Conservation (phyloP, 345 rosid species). For the Moricandia arvensis region DNA sequence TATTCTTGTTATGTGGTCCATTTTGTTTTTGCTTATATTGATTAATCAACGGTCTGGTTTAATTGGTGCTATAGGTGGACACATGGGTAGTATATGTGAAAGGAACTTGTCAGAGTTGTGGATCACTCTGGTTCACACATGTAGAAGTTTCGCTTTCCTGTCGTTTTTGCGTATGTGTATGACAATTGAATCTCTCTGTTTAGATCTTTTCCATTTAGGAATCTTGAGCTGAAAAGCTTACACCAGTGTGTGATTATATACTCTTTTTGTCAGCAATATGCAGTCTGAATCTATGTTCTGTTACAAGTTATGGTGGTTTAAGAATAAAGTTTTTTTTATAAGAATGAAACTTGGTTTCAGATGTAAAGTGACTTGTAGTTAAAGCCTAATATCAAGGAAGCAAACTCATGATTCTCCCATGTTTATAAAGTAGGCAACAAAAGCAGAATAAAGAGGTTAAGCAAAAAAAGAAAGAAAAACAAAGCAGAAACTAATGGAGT, state of each 20-base stretch:
- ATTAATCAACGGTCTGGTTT: not conserved
- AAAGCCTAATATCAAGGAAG: conserved; percentile 2
- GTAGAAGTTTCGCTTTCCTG: conserved; percentile 8
- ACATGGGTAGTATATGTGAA: conserved; percentile 14
- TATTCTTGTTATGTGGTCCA: conserved; percentile 23
- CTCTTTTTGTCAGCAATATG: not conserved
- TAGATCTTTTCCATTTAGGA: conserved; percentile 28
- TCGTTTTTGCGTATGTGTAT: conserved; percentile 17
- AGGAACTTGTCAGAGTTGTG: conserved; percentile 18
- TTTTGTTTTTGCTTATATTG: not conserved
- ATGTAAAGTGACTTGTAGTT: not conserved
- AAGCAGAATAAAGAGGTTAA: not conserved
- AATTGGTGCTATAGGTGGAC: not conserved
- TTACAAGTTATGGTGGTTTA: not conserved
- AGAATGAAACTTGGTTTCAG: not conserved
- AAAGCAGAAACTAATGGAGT: not conserved
- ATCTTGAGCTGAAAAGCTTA: conserved; percentile 6
- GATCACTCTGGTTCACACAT: conserved; percentile 30
- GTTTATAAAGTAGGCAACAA: conserved; percentile 13
- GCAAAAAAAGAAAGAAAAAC: not conserved
- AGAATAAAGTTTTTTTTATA: not conserved
- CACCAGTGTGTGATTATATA: not conserved
- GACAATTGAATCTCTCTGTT: conserved; percentile 24
- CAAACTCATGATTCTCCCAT: conserved; percentile 2
- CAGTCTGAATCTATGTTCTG: not conserved